phyloP scores from a whole-genome alignment of 768 basidiomycete species.

The Boletus pseudo-olivaceus region DNA sequence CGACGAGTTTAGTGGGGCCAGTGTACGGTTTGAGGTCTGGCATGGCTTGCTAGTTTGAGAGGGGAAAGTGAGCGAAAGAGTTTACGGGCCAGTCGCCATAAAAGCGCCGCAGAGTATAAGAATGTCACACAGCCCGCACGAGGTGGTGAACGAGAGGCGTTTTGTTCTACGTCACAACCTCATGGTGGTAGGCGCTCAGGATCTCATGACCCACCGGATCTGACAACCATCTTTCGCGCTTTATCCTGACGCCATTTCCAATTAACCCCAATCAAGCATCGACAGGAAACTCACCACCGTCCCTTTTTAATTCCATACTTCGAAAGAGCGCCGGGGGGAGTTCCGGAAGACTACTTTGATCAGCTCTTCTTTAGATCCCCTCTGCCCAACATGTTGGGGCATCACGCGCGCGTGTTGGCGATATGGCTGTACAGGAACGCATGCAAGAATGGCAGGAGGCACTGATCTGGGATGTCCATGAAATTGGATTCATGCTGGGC shows the following conservation, averaged over 20 bases:
- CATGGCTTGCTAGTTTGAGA: conserved; percentile 3
- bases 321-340: background rate
- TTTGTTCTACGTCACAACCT: background rate
- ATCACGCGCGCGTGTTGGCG: no score
- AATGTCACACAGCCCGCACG: no score
- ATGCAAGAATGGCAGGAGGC: no score
- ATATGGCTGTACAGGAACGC: no score
- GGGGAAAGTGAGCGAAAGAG: background rate
- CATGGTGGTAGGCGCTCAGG: background rate
- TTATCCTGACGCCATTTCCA: background rate
- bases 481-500: no score
- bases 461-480: no score
- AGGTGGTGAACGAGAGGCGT: background rate
- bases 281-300: background rate
- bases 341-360: background rate
- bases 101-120: background rate
- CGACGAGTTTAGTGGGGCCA: conserved; percentile 31
- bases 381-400: background rate
- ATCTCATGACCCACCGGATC: background rate
- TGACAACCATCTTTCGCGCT: background rate
- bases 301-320: background rate
- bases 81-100: background rate
- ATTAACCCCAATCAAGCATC: background rate
- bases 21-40: background rate
- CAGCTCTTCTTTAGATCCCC: background rate